Percentiles rank a stretch among this genome's conserved stretches.
Conservation (phyloP, 208 protist genomes). For the Wallacemonas sp. region DNA sequence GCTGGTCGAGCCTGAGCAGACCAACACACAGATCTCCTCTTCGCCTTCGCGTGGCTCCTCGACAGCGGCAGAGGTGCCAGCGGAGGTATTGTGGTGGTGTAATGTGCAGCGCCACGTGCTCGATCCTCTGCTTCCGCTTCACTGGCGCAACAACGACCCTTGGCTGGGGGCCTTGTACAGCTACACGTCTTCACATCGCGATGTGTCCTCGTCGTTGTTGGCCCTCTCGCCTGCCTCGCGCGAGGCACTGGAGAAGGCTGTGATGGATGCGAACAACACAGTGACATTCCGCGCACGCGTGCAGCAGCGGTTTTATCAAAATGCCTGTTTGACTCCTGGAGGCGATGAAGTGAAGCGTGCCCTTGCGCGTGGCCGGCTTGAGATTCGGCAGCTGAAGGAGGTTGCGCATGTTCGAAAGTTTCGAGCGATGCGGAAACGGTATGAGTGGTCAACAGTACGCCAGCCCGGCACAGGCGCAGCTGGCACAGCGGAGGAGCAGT, state of each 20-base stretch:
- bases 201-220: background rate
- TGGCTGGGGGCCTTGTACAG: background rate
- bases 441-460: constrained; percentile 53
- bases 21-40: no score
- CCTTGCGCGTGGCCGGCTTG: constrained; percentile 59
- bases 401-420: constrained; percentile 61
- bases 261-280: constrained; percentile 17
- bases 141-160: constrained; percentile 28
- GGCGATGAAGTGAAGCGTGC: constrained; percentile 53
- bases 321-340: constrained; percentile 31
- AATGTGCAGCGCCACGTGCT: constrained; percentile 2
- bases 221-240: background rate
- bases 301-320: constrained; percentile 52
- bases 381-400: constrained; percentile 49
- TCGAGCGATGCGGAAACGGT: constrained; percentile 68
- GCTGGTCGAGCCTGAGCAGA: no score
- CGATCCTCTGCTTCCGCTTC: constrained; percentile 20
- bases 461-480: constrained; percentile 17
- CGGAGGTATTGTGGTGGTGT: constrained; percentile 5
- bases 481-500: constrained; percentile 24
- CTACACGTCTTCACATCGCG: background rate
- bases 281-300: constrained; percentile 44
- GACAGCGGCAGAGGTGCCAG: constrained; percentile 3
- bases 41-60: no score
- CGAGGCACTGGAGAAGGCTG: background rate